Conservation (phyloP, 768 basidiomycete species). For the Boletus pseudo-olivaceus region DNA sequence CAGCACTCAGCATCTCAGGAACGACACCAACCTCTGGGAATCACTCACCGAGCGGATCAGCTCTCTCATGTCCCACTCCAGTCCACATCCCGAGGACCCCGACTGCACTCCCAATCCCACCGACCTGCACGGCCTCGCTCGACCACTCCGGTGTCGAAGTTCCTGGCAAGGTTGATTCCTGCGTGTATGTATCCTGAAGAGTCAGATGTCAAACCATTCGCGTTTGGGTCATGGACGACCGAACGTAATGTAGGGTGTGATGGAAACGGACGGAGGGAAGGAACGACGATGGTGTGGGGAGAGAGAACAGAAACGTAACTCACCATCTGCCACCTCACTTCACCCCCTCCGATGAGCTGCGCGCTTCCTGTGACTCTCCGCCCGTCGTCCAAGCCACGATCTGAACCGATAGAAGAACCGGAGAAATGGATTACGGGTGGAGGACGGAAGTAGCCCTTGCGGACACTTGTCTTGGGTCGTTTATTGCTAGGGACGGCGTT, state of each 20-base stretch:
- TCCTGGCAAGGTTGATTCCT: conserved; percentile 34
- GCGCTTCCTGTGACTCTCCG: conserved; percentile 43
- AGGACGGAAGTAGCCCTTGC: conserved; percentile 26
- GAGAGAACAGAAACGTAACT: conserved; percentile 5
- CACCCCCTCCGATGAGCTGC: conserved; percentile 46
- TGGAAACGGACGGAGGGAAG: too few relatives aligned
- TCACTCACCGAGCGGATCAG: conserved; percentile 42
- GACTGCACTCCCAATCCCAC: conserved; percentile 48
- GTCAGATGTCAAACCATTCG: conserved; percentile 1
- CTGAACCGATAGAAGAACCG: conserved; percentile 43
- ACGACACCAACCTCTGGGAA: neutral
- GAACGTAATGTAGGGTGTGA: neutral
- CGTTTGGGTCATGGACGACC: too few relatives aligned
- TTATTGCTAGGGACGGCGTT: conserved; percentile 9
- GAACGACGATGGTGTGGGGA: neutral
- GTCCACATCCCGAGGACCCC: conserved; percentile 59
- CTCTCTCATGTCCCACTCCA: conserved; percentile 42
- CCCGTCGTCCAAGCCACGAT: conserved; percentile 28
- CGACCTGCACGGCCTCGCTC: conserved; percentile 56
- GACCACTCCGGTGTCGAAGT: conserved; percentile 44
- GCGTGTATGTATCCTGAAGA: conserved; percentile 14
- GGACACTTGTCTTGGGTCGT: conserved; percentile 3
- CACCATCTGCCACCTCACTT: conserved; percentile 52
- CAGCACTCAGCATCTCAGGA: neutral
- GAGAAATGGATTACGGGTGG: conserved; percentile 50